A percentile compares a stretch with the other conserved stretches of the same genome.
Conservation (phyloP, 2,329 filamentous ascomycete genomes). For the Clarireedia monteithiana region DNA sequence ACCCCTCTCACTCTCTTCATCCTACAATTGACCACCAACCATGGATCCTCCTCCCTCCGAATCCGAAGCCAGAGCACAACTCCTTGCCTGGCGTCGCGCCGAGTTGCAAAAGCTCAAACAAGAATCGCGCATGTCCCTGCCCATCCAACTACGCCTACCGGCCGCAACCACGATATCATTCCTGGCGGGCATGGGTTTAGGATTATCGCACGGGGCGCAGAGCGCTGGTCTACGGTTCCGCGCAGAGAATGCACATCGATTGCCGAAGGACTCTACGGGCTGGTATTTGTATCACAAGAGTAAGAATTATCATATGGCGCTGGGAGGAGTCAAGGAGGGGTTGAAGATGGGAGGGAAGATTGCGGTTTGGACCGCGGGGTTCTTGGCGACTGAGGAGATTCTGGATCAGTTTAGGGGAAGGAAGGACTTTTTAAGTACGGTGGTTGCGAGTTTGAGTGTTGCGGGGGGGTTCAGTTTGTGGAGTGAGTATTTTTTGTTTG, state of each 20-base stretch:
- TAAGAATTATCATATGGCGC: constrained; percentile 85
- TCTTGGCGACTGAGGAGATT: constrained; percentile 77
- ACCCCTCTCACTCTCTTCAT: background rate
- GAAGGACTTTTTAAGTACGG: constrained; percentile 73
- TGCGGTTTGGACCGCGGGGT: constrained; percentile 64
- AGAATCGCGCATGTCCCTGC: constrained; percentile 46
- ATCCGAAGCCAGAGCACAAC: background rate
- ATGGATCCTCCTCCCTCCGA: background rate
- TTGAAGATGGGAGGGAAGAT: constrained; percentile 65
- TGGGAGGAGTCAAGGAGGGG: constrained; percentile 72
- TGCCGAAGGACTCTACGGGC: constrained; percentile 72
- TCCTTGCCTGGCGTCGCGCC: background rate
- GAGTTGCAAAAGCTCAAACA: constrained; percentile 4
- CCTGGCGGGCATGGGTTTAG: constrained; percentile 61
- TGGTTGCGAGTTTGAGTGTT: constrained; percentile 74
- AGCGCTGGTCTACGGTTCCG: constrained; percentile 76
- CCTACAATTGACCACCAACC: background rate
- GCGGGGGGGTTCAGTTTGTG: constrained; percentile 81
- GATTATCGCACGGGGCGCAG: constrained; percentile 63
- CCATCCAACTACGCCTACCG: constrained; percentile 57
- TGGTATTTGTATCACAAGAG: constrained; percentile 99
- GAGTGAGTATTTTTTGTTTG: constrained; percentile 46
- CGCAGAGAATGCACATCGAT: constrained; percentile 91
- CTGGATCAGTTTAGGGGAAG: constrained; percentile 65
- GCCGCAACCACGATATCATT: constrained; percentile 57